Conservation (phyloP, 2,329 filamentous ascomycete genomes). For the Botrytis cinerea region DNA sequence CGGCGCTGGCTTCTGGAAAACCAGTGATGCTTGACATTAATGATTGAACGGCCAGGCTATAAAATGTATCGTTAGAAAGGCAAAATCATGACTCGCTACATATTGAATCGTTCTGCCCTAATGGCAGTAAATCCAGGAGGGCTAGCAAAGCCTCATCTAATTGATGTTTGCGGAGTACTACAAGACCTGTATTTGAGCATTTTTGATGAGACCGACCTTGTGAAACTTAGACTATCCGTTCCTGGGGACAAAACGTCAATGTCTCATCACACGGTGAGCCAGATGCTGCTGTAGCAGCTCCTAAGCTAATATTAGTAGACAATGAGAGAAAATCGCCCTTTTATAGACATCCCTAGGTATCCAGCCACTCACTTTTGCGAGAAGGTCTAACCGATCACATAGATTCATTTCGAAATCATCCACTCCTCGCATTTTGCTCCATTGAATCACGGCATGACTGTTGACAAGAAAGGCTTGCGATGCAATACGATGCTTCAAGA, state of each 20-base stretch:
- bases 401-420: neutral
- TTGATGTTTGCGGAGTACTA: neutral
- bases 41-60: neutral
- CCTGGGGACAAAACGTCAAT: neutral
- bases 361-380: neutral
- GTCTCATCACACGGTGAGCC: too few relatives aligned
- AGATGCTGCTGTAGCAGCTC: neutral
- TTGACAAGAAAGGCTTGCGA: neutral
- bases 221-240: neutral
- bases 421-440: accelerated
- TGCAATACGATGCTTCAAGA: neutral
- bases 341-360: neutral
- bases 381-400: neutral
- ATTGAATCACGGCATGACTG: neutral
- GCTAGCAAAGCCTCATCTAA: neutral
- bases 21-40: neutral
- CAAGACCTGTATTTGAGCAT: neutral
- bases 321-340: neutral
- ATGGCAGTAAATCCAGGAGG: accelerated
- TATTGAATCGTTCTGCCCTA: neutral
- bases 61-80: neutral
- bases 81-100: accelerated
- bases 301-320: neutral
- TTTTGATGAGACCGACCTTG: neutral
- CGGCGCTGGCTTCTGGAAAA: neutral